Base-by-base conservation (phyloP, 768 basidiomycete species). In the Tulasnella sp. region DNA sequence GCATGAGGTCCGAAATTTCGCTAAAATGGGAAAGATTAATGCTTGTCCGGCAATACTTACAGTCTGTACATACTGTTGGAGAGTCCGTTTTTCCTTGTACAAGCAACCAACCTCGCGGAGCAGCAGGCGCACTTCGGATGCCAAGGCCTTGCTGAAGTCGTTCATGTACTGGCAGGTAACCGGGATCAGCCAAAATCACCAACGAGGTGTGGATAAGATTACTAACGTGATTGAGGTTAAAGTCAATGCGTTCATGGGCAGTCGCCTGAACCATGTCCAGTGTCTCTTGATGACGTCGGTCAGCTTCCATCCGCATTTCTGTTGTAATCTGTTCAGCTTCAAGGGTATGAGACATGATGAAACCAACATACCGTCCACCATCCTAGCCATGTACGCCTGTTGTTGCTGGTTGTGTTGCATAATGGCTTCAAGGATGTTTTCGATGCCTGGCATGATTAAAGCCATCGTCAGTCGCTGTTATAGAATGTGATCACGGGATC, bases 111-210 rank as follows among this genome's bases (percentile, higher is more conserved):
- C 94, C 86, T 96, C 94, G 46, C 89, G 89, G 14, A 96, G 88
- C 19, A 96, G 87, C 89, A 94, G 92, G 40, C 93, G 91, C 14
- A 96, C 94, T 86, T 96, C 94, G 21, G 89, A 88, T 3, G 94
- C 93, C 71, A 96, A 85, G 0, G 94, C 92, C 84, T 91, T 93
- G 84, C 93, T 95, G 86, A 96, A 96, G 79, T 96, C 93, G 80
- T 96, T 92, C 19, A 96, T 88, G 84, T 96, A 95, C 82, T 82
- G 56, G 31, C 46, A 12, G 56, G 44, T 21, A 71, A 27, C 27
- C 73, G 78, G 56, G 36, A 36, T 73, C 56, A 74, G 31, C 31
- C 6, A 48, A 21, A 48, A 81, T 80, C 34, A 42, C 8, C 46
- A 27, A 80, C 8, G 12, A 56, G 12, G 10, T 3, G 56, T 12